phyloP scores from a whole-genome alignment of 2,329 filamentous ascomycete species.

The Colletotrichum kahawae region DNA sequence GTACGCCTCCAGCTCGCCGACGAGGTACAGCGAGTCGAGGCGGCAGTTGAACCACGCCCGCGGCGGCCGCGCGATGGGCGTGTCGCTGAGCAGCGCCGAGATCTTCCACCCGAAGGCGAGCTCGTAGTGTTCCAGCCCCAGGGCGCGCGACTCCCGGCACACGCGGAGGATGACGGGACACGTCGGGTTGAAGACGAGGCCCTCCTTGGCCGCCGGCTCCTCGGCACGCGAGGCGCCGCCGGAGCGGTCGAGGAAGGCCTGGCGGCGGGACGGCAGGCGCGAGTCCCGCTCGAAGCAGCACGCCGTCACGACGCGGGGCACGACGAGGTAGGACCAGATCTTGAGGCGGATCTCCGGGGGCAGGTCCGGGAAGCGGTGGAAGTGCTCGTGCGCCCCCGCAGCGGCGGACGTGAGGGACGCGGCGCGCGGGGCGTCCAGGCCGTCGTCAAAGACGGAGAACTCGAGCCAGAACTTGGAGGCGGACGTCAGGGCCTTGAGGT shows the following conservation, averaged over 20 bases:
- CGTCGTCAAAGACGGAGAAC: slow-evolving; percentile 50
- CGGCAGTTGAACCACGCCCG: slow-evolving; percentile 54
- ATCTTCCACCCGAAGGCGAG: slow-evolving; percentile 52
- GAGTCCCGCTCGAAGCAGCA: slow-evolving; percentile 44
- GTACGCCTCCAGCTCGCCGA: slow-evolving; percentile 53
- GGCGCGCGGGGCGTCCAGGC: slow-evolving; percentile 29
- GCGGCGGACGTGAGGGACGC: neutral
- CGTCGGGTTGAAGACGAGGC: slow-evolving; percentile 27
- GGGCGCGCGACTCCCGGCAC: slow-evolving; percentile 45
- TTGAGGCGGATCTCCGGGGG: slow-evolving; percentile 53
- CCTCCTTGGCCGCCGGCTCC: neutral
- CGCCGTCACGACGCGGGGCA: slow-evolving; percentile 48
- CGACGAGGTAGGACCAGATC: slow-evolving; percentile 50
- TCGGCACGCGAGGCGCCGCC: slow-evolving; percentile 18
- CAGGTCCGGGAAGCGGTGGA: slow-evolving; percentile 42
- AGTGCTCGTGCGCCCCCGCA: slow-evolving; percentile 36
- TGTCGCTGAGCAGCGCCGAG: slow-evolving; percentile 42
- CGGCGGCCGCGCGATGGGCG: slow-evolving; percentile 38
- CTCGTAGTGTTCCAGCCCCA: slow-evolving; percentile 50
- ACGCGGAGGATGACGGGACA: slow-evolving; percentile 50
- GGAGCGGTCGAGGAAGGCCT: neutral
- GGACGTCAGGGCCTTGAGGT: slow-evolving; percentile 2
- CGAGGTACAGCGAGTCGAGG: slow-evolving; percentile 50
- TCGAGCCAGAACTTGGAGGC: slow-evolving; percentile 47
- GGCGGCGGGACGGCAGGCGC: slow-evolving; percentile 30